A percentile compares a stretch with the other conserved stretches of the same genome.
Evolutionary conservation across 2,329 filamentous ascomycete species (phyloP).

Genomic region (Diatrype stigma): DNA sequence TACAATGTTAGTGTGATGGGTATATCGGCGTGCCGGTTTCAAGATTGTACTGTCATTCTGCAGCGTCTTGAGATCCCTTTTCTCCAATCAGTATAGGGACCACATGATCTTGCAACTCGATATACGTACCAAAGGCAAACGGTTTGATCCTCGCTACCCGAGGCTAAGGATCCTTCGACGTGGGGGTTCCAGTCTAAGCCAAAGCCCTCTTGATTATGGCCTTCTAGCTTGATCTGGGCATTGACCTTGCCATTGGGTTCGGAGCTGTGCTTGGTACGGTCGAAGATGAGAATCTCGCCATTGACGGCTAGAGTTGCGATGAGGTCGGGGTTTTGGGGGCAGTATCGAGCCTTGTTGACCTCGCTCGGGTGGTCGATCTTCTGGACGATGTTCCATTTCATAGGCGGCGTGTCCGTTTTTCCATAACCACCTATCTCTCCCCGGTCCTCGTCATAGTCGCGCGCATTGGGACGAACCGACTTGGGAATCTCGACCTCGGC

Average conservation of each 20-base stretch:
- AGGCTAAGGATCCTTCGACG: constrained; percentile 73
- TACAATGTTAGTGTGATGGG: constrained; percentile 83
- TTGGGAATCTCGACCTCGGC: constrained; percentile 92
- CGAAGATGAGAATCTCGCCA: constrained; percentile 85
- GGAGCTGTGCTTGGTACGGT: constrained; percentile 88
- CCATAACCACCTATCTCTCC: constrained; percentile 95
- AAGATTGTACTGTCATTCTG: constrained; percentile 66
- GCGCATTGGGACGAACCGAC: constrained; percentile 64
- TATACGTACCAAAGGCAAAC: constrained; percentile 77
- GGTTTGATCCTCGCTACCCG: constrained; percentile 87
- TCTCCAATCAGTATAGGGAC: constrained; percentile 5
- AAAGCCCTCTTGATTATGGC: constrained; percentile 86
- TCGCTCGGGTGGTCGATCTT: constrained; percentile 95
- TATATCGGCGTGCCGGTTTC: constrained; percentile 70
- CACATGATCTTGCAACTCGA: not conserved
- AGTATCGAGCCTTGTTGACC: constrained; percentile 97
- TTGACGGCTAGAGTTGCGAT: constrained; percentile 91
- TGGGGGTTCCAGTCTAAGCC: constrained; percentile 91
- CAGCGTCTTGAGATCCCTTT: constrained; percentile 75
- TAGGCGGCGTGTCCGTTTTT: constrained; percentile 65
- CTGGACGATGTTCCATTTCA: constrained; percentile 90
- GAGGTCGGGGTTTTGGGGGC: constrained; percentile 94
- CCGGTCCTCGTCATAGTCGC: constrained; percentile 85
- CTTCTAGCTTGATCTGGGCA: constrained; percentile 78
- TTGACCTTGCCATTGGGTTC: constrained; percentile 70